Percentiles rank a stretch among this genome's conserved stretches.
These are phyloP conservation scores for Phytophthora lateralis DNA, from an alignment of 352 stramenopile genomes.

Conservation along the genomic window DNA sequence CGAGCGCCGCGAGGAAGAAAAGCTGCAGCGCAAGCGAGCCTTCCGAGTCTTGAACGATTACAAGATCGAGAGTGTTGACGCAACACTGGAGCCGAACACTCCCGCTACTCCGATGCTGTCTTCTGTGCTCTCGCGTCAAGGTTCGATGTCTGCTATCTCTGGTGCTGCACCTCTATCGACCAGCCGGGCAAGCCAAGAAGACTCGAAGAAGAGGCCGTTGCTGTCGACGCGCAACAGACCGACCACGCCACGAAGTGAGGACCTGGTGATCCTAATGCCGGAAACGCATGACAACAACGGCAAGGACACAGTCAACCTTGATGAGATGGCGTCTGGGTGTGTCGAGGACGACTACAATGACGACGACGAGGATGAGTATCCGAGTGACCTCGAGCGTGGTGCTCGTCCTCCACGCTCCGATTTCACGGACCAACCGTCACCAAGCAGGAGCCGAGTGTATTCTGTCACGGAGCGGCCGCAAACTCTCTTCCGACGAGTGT, in stretches of 20 bases:
- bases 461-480: slow-evolving; percentile 35
- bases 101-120: slow-evolving; percentile 22
- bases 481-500: slow-evolving; percentile 36
- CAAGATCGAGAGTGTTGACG: slow-evolving; percentile 44
- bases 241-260: slow-evolving; percentile 35
- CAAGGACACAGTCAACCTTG: slow-evolving; percentile 26
- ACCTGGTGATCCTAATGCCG: slow-evolving; percentile 41
- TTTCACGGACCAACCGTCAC: slow-evolving; percentile 17
- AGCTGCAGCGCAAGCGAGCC: slow-evolving; percentile 49
- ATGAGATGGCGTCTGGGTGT: slow-evolving; percentile 21
- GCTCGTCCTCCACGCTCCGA: slow-evolving; percentile 10
- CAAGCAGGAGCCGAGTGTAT: slow-evolving; percentile 27
- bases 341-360: slow-evolving; percentile 34
- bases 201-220: slow-evolving; percentile 41
- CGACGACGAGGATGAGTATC: slow-evolving; percentile 29
- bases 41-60: slow-evolving; percentile 67
- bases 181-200: slow-evolving; percentile 12
- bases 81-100: slow-evolving; percentile 12
- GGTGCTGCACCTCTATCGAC: slow-evolving; percentile 20
- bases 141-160: slow-evolving; percentile 31
- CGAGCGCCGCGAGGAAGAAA: slow-evolving; percentile 55
- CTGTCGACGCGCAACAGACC: slow-evolving; percentile 27
- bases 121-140: slow-evolving; percentile 28
- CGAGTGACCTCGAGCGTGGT: slow-evolving; percentile 21
- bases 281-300: slow-evolving; percentile 18